A percentile compares a stretch with the other conserved stretches of the same genome.
Conservation (phyloP, 805 yeast genomes). For the baker's yeast (Saccharomyces cerevisiae) region DNA sequence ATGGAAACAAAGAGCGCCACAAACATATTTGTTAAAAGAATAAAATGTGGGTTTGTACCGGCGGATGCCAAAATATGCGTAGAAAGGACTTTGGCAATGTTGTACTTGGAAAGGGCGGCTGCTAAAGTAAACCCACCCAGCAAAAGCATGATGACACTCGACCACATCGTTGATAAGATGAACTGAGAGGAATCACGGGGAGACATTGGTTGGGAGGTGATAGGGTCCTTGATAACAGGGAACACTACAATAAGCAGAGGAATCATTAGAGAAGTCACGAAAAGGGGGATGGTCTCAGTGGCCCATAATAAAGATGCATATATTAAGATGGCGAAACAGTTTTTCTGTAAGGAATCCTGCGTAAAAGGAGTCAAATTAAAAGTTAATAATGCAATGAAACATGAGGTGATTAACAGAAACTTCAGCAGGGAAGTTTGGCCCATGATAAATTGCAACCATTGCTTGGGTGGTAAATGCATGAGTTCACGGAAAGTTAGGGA, state of each 20-base stretch:
- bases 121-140: slow-evolving; percentile 94
- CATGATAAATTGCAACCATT: slow-evolving; percentile 5
- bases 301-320: slow-evolving; percentile 91
- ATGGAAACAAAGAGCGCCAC: slow-evolving; percentile 81
- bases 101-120: slow-evolving; percentile 86
- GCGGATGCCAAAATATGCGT: slow-evolving; percentile 74
- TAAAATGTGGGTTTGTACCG: slow-evolving; percentile 75
- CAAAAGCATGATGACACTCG: slow-evolving; percentile 80
- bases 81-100: slow-evolving; percentile 78
- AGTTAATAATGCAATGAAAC: slow-evolving; percentile 39
- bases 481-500: slow-evolving; percentile 1
- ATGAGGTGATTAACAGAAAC: slow-evolving; percentile 37
- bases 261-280: slow-evolving; percentile 75
- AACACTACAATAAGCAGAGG: slow-evolving; percentile 75
- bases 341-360: slow-evolving; percentile 51
- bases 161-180: slow-evolving; percentile 88
- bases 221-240: slow-evolving; percentile 55
- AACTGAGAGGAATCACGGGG: slow-evolving; percentile 60
- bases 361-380: slow-evolving; percentile 42
- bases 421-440: slow-evolving; percentile 35
- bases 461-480: slow-evolving; percentile 12
- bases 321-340: slow-evolving; percentile 77
- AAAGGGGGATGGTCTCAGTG: slow-evolving; percentile 74
- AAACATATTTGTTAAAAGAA: slow-evolving; percentile 72
- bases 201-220: slow-evolving; percentile 38